Percentiles rank a stretch among this genome's conserved stretches.
Conservation (phyloP, 2,329 filamentous ascomycete genomes). For the Albifimbria verrucaria region DNA sequence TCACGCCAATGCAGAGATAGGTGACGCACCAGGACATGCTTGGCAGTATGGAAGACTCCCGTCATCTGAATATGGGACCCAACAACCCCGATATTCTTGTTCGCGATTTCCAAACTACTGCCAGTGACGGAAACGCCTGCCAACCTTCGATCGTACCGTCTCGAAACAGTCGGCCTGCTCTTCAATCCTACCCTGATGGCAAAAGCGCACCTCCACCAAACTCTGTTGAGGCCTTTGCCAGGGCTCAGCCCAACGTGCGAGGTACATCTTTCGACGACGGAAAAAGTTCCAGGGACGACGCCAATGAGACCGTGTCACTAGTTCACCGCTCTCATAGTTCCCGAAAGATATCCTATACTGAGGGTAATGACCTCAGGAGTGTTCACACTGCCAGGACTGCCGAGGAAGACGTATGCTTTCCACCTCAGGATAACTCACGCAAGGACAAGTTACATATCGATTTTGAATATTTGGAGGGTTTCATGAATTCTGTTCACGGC, state of each 20-base stretch:
- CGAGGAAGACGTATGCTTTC: slow-evolving; percentile 88
- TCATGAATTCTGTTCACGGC: slow-evolving; percentile 62
- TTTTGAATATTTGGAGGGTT: slow-evolving; percentile 91
- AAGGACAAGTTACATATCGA: slow-evolving; percentile 81
- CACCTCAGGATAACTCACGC: slow-evolving; percentile 61
- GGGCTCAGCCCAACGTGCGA: slow-evolving; percentile 80
- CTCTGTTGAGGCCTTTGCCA: slow-evolving; percentile 95
- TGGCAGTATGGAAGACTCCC: slow-evolving; percentile 62
- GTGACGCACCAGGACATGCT: slow-evolving; percentile 69
- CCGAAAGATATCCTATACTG: slow-evolving; percentile 54
- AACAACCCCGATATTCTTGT: slow-evolving; percentile 42
- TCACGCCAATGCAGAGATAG: slow-evolving; percentile 55
- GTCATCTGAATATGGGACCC: slow-evolving; percentile 39
- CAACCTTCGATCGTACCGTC: slow-evolving; percentile 39
- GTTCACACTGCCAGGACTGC: slow-evolving; percentile 66
- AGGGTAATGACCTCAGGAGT: slow-evolving; percentile 60
- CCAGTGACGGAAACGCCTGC: slow-evolving; percentile 70
- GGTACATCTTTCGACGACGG: slow-evolving; percentile 57
- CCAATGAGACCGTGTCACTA: slow-evolving; percentile 69
- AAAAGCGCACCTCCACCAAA: slow-evolving; percentile 86
- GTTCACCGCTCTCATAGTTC: slow-evolving; percentile 60
- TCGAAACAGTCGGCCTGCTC: slow-evolving; percentile 53
- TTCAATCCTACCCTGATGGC: slow-evolving; percentile 54
- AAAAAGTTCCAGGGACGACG: slow-evolving; percentile 36
- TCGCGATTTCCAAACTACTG: slow-evolving; percentile 83